Percentiles rank a stretch among this genome's conserved stretches.
Evolutionary conservation across 495 filamentous ascomycete genomes (phyloP).

Genomic region (Neurospora pannonica): DNA sequence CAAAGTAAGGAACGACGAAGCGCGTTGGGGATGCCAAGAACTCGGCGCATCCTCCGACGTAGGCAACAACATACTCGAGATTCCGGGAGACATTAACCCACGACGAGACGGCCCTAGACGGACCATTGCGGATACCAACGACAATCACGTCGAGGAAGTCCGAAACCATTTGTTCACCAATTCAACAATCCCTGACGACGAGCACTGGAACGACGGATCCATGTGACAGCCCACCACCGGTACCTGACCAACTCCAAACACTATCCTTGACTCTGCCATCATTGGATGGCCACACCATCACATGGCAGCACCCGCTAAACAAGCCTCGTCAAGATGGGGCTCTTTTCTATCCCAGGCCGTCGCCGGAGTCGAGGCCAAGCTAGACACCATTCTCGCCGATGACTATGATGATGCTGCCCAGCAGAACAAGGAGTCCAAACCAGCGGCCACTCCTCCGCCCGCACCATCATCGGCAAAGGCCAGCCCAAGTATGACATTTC

Average conservation of each 20-base stretch:
- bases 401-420: slow-evolving; percentile 39
- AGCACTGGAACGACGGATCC: not conserved
- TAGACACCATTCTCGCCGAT: slow-evolving; percentile 87
- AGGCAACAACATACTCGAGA: not conserved
- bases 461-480: slow-evolving; percentile 19
- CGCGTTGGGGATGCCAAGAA: not conserved
- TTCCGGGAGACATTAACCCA: not conserved
- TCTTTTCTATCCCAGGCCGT: slow-evolving; percentile 86
- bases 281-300: slow-evolving; percentile 4
- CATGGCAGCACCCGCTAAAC: slow-evolving; percentile 26
- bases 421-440: slow-evolving; percentile 21
- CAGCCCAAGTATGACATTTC: slow-evolving; percentile 17
- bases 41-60: not conserved
- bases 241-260: not conserved
- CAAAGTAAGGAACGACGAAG: not conserved
- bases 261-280: not conserved
- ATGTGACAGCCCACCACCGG: slow-evolving; percentile 9
- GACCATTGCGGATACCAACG: not conserved
- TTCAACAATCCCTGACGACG: not conserved
- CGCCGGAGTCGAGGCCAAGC: slow-evolving; percentile 82
- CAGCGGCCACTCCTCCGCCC: slow-evolving; percentile 8
- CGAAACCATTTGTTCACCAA: not conserved
- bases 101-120: not conserved
- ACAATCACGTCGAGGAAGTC: not conserved
- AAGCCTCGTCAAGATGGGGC: slow-evolving; percentile 52